Conservation (phyloP, 139 green algal species). For the Chlamydomonas eustigma region DNA sequence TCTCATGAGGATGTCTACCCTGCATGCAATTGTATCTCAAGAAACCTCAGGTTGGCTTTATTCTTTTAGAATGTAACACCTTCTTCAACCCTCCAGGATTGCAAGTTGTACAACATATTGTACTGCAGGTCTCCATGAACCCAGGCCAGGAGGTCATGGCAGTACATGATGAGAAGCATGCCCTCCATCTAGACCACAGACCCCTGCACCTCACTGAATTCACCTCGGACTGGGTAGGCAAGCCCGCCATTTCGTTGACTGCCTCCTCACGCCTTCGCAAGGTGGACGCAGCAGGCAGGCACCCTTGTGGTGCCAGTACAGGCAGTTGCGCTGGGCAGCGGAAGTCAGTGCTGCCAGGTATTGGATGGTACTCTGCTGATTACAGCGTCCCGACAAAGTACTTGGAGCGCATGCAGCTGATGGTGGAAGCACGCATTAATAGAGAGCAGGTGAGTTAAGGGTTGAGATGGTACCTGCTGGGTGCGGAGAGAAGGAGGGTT, state of each 20-base stretch:
- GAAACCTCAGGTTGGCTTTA: too few relatives aligned
- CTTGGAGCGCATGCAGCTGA: background rate
- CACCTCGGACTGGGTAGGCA: constrained; percentile 10
- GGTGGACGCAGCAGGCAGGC: too few relatives aligned
- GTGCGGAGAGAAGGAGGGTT: too few relatives aligned
- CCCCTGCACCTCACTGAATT: background rate
- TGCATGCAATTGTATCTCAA: too few relatives aligned
- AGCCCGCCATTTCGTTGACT: constrained; percentile 2
- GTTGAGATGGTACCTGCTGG: too few relatives aligned
- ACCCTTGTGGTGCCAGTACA: too few relatives aligned
- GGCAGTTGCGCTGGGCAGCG: background rate
- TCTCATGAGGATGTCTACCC: too few relatives aligned
- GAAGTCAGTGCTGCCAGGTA: background rate
- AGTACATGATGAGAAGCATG: constrained; percentile 1
- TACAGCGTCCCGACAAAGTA: background rate
- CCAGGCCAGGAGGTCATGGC: constrained; percentile 5
- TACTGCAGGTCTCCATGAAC: too few relatives aligned
- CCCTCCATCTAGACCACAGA: background rate
- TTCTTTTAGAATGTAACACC: too few relatives aligned
- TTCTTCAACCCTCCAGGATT: too few relatives aligned
- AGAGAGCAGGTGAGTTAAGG: background rate
- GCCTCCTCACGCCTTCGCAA: too few relatives aligned
- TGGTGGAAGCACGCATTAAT: background rate
- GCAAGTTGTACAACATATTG: too few relatives aligned
- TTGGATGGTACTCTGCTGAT: background rate